phyloP scores from a whole-genome alignment of 352 stramenopile species.

The Aphanomyces invadans region DNA sequence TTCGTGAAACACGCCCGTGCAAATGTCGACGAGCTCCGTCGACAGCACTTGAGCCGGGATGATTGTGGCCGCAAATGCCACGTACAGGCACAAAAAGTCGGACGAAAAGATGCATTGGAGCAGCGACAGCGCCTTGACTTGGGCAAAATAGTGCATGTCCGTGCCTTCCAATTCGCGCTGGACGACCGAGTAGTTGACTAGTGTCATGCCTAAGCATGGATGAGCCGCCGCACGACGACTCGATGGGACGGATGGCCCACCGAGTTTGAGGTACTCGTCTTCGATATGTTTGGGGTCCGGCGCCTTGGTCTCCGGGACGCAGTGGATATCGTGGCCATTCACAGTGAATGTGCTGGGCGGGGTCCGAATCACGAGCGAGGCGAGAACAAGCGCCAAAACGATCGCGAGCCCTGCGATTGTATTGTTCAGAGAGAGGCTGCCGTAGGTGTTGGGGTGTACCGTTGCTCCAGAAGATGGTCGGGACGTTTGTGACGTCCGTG shows the following conservation, averaged over 20 bases:
- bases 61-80: conserved; percentile 13
- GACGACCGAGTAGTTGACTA: conserved; percentile 13
- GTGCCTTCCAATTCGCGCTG: neutral
- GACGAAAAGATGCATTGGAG: conserved; percentile 15
- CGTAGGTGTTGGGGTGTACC: neutral
- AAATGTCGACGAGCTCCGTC: neutral
- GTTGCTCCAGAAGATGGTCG: neutral
- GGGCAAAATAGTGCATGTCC: conserved; percentile 1
- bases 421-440: too few relatives aligned
- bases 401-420: neutral
- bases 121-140: conserved; percentile 18
- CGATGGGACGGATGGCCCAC: neutral
- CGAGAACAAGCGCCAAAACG: neutral
- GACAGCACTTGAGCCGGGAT: neutral
- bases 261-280: conserved; percentile 14
- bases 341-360: neutral
- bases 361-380: conserved; percentile 1
- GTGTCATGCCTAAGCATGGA: neutral
- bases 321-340: conserved; percentile 11
- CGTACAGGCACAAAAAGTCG: conserved; percentile 12
- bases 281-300: conserved; percentile 4
- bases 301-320: neutral
- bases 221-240: neutral
- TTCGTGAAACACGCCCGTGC: neutral
- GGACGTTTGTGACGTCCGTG: neutral